Percentiles rank a stretch among this genome's conserved stretches.
Evolutionary conservation across 441 rosid genomes (phyloP).

Genomic region (Mallotus japonicus): DNA sequence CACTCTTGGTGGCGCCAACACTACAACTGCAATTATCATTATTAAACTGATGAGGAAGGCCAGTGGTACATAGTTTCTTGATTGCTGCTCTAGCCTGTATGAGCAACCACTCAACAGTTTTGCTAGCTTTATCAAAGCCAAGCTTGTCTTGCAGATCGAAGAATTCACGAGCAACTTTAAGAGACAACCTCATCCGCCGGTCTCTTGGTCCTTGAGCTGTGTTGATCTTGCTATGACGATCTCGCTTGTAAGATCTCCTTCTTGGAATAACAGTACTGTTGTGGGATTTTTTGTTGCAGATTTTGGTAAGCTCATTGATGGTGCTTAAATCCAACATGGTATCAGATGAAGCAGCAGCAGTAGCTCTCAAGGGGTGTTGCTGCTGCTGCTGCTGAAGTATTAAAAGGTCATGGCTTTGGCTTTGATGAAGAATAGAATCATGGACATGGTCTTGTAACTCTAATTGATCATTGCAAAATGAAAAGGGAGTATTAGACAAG

Average conservation of each 20-base stretch:
- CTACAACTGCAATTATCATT: constrained; percentile 17
- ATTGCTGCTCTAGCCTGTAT: constrained; percentile 56
- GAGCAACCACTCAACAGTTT: constrained; percentile 91
- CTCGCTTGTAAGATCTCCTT: constrained; percentile 56
- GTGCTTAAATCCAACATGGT: background rate
- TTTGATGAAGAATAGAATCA: constrained; percentile 30
- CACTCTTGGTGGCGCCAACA: constrained; percentile 23
- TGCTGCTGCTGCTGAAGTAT: constrained; percentile 8
- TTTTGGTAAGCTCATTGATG: background rate
- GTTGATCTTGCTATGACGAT: constrained; percentile 84
- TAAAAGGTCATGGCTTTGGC: constrained; percentile 24
- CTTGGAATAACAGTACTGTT: constrained; percentile 6
- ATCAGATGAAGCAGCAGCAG: constrained; percentile 4
- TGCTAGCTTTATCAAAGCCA: constrained; percentile 80
- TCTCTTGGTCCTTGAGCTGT: constrained; percentile 88
- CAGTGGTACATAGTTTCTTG: constrained; percentile 34
- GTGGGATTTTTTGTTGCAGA: constrained; percentile 9
- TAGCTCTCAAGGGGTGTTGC: constrained; percentile 23
- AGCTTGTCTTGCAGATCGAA: constrained; percentile 86
- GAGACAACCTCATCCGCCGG: constrained; percentile 84
- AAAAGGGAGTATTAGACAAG: constrained; percentile 54
- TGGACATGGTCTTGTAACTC: constrained; percentile 31
- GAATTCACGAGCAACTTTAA: constrained; percentile 70
- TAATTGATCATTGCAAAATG: constrained; percentile 26
- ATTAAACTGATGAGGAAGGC: constrained; percentile 3